A percentile compares a stretch with the other conserved stretches of the same genome.
Evolutionary conservation across 208 protist genomes (phyloP).

Genomic region (Jaenimonas drosophilae): DNA sequence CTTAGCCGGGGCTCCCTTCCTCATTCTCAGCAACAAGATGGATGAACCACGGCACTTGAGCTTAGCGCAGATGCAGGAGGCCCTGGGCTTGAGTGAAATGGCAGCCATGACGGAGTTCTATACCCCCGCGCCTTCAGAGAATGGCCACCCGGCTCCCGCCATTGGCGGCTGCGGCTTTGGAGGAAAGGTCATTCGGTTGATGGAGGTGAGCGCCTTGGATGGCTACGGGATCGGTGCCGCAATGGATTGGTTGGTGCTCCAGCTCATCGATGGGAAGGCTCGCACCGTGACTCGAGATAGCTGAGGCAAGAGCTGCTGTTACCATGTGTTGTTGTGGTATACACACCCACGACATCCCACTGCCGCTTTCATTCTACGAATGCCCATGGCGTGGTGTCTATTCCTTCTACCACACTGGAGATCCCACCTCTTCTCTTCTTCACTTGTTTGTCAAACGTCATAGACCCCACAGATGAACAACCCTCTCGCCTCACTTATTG

Average conservation of each 20-base stretch:
- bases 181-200: constrained; percentile 22
- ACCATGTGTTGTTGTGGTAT: neutral
- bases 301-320: constrained; percentile 9
- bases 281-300: constrained; percentile 14
- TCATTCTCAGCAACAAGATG: constrained; percentile 93
- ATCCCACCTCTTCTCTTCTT: neutral
- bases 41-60: constrained; percentile 56
- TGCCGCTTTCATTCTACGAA: neutral
- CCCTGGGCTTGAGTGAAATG: constrained; percentile 47
- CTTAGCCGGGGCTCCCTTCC: constrained; percentile 65
- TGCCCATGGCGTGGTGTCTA: neutral
- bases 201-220: constrained; percentile 38
- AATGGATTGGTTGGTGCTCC: constrained; percentile 68
- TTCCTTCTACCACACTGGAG: neutral
- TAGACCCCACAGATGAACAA: no score
- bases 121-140: neutral
- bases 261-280: no score
- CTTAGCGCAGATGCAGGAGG: constrained; percentile 44
- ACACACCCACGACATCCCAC: neutral
- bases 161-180: constrained; percentile 60
- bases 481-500: no score
- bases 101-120: constrained; percentile 36
- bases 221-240: constrained; percentile 38
- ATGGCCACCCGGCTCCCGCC: neutral
- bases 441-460: neutral